Evolutionary conservation across 306 rosid species (phyloP).

Genomic region (Citrullus amarus): DNA sequence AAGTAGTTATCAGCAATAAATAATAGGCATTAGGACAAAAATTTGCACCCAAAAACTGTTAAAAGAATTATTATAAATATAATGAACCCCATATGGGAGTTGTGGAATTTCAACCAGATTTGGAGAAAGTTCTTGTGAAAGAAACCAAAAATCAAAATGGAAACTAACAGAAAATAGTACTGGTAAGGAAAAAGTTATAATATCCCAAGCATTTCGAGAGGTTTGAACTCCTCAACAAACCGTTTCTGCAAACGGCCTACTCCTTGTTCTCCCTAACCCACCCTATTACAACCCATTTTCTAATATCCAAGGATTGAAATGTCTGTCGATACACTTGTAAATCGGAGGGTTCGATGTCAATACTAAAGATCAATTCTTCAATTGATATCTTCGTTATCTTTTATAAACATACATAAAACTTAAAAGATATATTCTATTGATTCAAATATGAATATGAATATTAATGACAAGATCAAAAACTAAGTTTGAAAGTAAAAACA

Average conservation of each 20-base stretch:
- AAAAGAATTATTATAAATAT: not conserved
- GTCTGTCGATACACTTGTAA: too few relatives aligned
- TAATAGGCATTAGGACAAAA: not conserved
- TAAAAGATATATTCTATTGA: too few relatives aligned
- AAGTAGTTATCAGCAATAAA: not conserved
- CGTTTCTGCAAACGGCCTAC: not conserved
- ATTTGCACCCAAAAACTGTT: not conserved
- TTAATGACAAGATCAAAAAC: too few relatives aligned
- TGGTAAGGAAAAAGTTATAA: not conserved
- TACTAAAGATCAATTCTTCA: too few relatives aligned
- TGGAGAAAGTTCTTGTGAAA: not conserved
- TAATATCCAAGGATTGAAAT: too few relatives aligned
- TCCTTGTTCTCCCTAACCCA: not conserved
- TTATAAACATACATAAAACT: too few relatives aligned
- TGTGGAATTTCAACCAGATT: too few relatives aligned
- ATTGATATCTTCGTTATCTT: too few relatives aligned
- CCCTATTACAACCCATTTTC: not conserved
- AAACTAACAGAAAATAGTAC: not conserved
- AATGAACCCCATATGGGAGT: not conserved
- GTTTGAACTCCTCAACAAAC: not conserved
- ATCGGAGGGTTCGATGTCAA: too few relatives aligned
- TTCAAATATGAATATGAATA: too few relatives aligned
- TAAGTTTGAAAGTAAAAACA: too few relatives aligned
- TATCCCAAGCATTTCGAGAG: too few relatives aligned
- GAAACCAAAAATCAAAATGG: not conserved